phyloP scores from a whole-genome alignment of 2,329 filamentous ascomycete species.

The Leptographium radiaticola region DNA sequence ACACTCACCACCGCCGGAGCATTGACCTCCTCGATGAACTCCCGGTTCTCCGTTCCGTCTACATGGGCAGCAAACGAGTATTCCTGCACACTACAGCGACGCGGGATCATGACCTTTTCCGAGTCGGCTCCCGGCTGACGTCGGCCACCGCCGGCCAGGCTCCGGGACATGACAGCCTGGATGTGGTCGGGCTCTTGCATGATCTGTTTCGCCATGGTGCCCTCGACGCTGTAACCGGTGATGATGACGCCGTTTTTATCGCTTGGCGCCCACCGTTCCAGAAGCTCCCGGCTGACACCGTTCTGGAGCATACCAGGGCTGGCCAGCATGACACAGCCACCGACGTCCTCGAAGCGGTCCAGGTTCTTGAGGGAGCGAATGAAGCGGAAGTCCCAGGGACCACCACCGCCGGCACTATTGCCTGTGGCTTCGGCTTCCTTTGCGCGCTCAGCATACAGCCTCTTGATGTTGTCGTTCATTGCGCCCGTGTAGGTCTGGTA shows the following conservation, averaged over 20 bases:
- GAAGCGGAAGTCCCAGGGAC: constrained; percentile 94
- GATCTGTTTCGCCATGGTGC: constrained; percentile 94
- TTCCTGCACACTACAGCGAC: constrained; percentile 86
- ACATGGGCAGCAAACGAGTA: constrained; percentile 95
- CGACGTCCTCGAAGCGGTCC: constrained; percentile 91
- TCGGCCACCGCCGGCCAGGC: constrained; percentile 44
- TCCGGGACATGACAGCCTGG: constrained; percentile 78
- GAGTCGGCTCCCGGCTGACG: constrained; percentile 53
- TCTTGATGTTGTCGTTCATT: constrained; percentile 99
- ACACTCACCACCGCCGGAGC: constrained; percentile 79
- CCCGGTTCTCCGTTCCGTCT: constrained; percentile 86
- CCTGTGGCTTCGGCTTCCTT: constrained; percentile 76
- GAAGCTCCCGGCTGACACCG: constrained; percentile 79
- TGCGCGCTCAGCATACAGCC: constrained; percentile 85
- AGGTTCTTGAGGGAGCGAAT: constrained; percentile 85
- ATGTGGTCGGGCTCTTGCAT: constrained; percentile 93
- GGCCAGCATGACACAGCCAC: constrained; percentile 91
- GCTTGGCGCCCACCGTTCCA: constrained; percentile 93
- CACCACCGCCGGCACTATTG: constrained; percentile 60
- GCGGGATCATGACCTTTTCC: constrained; percentile 84
- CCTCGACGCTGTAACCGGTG: constrained; percentile 95
- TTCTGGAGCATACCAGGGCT: constrained; percentile 98
- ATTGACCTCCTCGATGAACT: constrained; percentile 89
- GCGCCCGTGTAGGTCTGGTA: constrained; percentile 97
- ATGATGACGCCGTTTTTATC: constrained; percentile 97